Evolutionary conservation across 1,284 basidiomycete species (phyloP), one percentile per base, ranked within the genome.

Genomic region (Exobasidium cylindrosporum): DNA sequence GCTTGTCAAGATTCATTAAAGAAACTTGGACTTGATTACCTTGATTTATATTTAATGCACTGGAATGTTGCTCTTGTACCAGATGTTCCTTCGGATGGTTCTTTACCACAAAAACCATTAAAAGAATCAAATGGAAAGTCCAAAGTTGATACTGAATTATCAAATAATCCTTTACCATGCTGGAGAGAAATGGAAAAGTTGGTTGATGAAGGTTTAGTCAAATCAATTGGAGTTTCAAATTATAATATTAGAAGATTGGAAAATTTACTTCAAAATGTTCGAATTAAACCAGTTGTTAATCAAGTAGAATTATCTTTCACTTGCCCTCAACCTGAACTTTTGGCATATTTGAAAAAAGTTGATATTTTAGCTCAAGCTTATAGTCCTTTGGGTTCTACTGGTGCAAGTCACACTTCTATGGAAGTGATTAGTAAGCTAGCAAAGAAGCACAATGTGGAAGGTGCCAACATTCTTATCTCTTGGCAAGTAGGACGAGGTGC

Each of bases 31-130:
- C 85, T 87, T 1, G 83, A 84, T 32, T 91, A 92, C 80, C 84
- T 92, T 60, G 89, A 92, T 79, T 83, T 92, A 58, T 89, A 87
- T 77, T 83, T 92, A 60, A 87, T 91, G 86, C 89, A 91, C 82
- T 90, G 86, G 87, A 77, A 76, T 30, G 46, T 43, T 4, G 46
- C 50, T 21, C 43, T 74, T 29, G 76, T 68, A 2, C 78, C 74
- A 60, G 71, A 68, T 29, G 62, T 66, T 17, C 68, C 63, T 6
- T 61, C 69, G 30, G 68, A 65, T 24, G 73, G 68, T 26, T 65
- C 70, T 62, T 57, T 77, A n/a, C 69, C 67, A 47, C 61, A 58
- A 31, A 80, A 80, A 65, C 29, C 66, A 29, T 21, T 55, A 3
- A 50, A 50, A 26, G 53, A 55, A 13, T 87, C 44, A 83, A 88